phyloP scores from a whole-genome alignment of 768 basidiomycete species.

The Kwoniella bestiolae region DNA sequence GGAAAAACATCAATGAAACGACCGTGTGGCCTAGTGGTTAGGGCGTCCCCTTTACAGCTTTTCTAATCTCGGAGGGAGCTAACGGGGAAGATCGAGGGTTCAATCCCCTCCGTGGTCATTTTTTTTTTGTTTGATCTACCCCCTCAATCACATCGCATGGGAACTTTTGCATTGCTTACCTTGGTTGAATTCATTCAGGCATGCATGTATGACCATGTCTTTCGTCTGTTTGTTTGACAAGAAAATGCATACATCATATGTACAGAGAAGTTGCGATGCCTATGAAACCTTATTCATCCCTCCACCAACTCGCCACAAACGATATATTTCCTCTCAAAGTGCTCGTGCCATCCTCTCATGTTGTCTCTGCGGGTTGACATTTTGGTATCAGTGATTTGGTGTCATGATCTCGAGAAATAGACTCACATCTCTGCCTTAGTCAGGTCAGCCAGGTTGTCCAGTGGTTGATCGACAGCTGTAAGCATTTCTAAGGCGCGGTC shows the following conservation, averaged over 20 bases:
- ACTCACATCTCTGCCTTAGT: conserved; percentile 79
- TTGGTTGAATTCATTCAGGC: no score
- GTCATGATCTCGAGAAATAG: neutral
- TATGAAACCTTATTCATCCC: conserved; percentile 8
- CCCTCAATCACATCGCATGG: no score
- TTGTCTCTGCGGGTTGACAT: conserved; percentile 68
- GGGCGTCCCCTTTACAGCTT: conserved; percentile 15
- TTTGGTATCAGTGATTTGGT: neutral
- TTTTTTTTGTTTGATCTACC: conserved; percentile 5
- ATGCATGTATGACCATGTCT: no score
- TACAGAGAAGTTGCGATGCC: neutral
- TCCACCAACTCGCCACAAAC: conserved; percentile 86
- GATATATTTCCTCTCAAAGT: conserved; percentile 91
- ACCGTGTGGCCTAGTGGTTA: conserved; percentile 29
- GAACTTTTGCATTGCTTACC: no score
- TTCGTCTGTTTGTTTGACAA: no score
- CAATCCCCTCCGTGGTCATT: conserved; percentile 24
- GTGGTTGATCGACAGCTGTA: conserved; percentile 79
- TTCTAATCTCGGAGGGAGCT: neutral
- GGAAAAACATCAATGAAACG: neutral
- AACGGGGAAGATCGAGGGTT: conserved; percentile 25
- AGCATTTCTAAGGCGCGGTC: conserved; percentile 73
- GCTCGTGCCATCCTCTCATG: conserved; percentile 94
- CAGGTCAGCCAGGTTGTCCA: conserved; percentile 82
- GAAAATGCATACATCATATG: neutral